Evolutionary conservation across 2,329 filamentous ascomycete species (phyloP), one percentile per base, ranked within the genome.

Genomic region (Colletotrichum musicola): DNA sequence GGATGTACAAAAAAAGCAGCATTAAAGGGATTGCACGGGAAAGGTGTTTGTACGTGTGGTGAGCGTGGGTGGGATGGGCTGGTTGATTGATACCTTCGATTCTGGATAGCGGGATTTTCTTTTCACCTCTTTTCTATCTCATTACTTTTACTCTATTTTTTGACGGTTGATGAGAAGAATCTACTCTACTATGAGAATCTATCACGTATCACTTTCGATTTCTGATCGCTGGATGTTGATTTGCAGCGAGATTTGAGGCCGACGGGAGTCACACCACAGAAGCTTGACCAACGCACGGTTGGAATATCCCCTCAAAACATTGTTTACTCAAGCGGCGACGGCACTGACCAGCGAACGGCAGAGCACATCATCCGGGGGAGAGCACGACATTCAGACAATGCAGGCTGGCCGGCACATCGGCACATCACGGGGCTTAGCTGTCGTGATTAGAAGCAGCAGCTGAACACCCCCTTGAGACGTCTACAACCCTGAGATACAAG

Each of bases 81-180:
- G 47, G n/a, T 12, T 50, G 46, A 27, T 50, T 44, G 58, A 63
- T 63, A 59, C 60, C 65, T 68, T 64, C 35, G 16, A 47, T 64
- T 66, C 49, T 35, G 20, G 25, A 59, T 53, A 59, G 46, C 60
- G 64, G 54, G 53, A 35, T 56, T 59, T 47, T 42, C 20, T 30
- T 54, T 44, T 42, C 10, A 16, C 14, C 10, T 9, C 9, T 22
- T n/a, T 38, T 38, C 46, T 53, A 7, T 38, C 40, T 14, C 44
- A 35, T 35, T 35, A 35, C 30, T 35, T 35, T 63, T 38, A 56
- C 38, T 56, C n/a, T 56, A 42, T 25, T 38, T 38, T 49, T 54
- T 66, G n/a, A 14, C 18, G 35, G 51, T 20, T 63, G 51, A 66
- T 66, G 58, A 62, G 58, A 62, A 62, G 4, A 10, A 35, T 53